Evolutionary conservation across 306 rosid genomes (phyloP), one percentile per base, ranked within the genome.

Genomic region (Mimosa bimucronata): DNA sequence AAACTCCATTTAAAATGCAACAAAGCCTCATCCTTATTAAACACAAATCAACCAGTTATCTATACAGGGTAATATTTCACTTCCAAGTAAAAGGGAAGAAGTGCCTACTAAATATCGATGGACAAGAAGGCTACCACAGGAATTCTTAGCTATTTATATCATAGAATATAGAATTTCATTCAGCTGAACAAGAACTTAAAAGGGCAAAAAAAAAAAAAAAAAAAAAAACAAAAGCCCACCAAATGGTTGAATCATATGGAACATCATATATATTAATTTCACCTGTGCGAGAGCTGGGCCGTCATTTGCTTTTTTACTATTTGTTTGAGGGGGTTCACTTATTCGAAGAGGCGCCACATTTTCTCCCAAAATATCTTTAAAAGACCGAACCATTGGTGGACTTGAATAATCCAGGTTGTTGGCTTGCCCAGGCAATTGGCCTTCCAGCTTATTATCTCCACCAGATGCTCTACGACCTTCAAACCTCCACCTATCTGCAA

Each of bases 331-430:
- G 25, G 96, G 98, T 89, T 89, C 96, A 84, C 84, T 91, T 19
- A 94, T 85, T 80, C 95, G 96, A 57, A 91, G 97, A 79, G 97
- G 97, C 78, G 85, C 79, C 16, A 79, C 79, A 74, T 86, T 92
- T 75, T 92, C 98, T 37, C 97, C 98, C 87, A 94, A 86, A 85
- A 92, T 91, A 42, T 94, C 98, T 81, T 97, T 92, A 70, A 94
- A 92, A 75, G 98, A 97, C 61, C 97, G 89, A 44, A 84, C 90
- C 45, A 88, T 76, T 71, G 98, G 97, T 42, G 94, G 89, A 78
- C 97, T 92, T 60, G 94, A 87, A 3, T 87, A 84, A 83, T 50
- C 88, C 75, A 75, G 77, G 81, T 90, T 94, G 79, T 86, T 87
- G 78, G 90, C 80, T 78, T 21, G 89, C 48, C 89, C 97, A 53